phyloP scores from a whole-genome alignment of 2,329 filamentous ascomycete species.

The Fusarium lyarnte region DNA sequence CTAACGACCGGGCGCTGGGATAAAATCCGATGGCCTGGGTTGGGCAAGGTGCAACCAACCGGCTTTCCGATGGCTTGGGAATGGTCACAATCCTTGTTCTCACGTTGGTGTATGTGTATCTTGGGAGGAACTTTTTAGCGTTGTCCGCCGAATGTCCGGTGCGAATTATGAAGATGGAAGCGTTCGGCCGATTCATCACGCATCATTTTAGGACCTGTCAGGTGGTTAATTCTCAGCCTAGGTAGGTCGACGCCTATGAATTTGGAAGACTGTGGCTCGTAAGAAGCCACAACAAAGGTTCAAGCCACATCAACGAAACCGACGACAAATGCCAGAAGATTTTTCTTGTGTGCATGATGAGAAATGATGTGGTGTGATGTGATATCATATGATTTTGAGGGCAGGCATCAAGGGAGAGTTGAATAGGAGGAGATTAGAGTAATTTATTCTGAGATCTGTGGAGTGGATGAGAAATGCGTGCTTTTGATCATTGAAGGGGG shows the following conservation, averaged over 20 bases:
- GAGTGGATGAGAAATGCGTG: neutral
- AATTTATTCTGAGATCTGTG: neutral
- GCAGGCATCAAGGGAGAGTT: neutral
- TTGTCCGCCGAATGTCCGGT: neutral
- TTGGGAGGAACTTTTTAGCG: neutral
- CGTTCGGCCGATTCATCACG: neutral
- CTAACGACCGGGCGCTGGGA: constrained; percentile 35
- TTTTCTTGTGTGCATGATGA: constrained; percentile 3
- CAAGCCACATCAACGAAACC: constrained; percentile 12
- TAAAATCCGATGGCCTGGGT: constrained; percentile 42
- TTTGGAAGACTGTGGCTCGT: neutral
- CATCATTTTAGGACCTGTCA: neutral
- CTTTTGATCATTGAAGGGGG: neutral
- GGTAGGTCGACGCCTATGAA: neutral
- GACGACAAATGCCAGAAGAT: neutral
- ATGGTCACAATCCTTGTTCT: constrained; percentile 25
- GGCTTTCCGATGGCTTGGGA: constrained; percentile 37
- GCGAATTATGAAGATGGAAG: neutral
- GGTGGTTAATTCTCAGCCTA: neutral
- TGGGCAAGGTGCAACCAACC: constrained; percentile 30
- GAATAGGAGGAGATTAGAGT: constrained; percentile 16
- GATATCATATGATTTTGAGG: neutral
- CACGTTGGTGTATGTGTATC: constrained; percentile 1
- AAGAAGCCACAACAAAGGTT: constrained; percentile 14
- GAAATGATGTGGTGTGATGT: neutral